Base-by-base conservation (phyloP, 2,329 filamentous ascomycete species). In the Sporothrix euskadiensis region DNA sequence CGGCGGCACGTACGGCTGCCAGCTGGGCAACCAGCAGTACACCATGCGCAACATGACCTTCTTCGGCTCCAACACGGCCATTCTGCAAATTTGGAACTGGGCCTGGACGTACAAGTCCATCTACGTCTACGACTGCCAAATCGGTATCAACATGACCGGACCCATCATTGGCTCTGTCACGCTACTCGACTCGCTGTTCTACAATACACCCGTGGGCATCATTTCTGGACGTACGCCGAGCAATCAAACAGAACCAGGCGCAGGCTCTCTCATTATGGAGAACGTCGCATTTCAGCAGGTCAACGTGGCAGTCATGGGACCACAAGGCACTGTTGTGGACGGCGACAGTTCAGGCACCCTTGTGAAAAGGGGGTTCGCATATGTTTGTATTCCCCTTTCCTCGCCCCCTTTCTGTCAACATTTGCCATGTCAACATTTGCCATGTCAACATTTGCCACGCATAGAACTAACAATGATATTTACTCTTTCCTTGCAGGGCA, bases 71-170 rank as follows among this genome's bases (percentile, higher is more conserved):
- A 83, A 89, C 77, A 91, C 89, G 12, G 92, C 89, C 65, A 89
- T 93, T 73, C 87, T 86, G 79, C 90, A 92, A 83, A 87, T 91
- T 75, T 94, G 91, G 91, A 88, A 91, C 80, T 94, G 91, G 92
- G 87, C 89, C 1, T 94, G 90, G 89, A 90, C 89, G 5, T 92
- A 92, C 83, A 91, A 92, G 81, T 88, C 87, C 30, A 79, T 92
- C 26, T 83, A 81, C 35, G 88, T 93, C 80, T 86, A 88, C 78
- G 85, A 91, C 78, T 92, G 90, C 78, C 83, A 83, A 10, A 84
- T 92, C 44, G 92, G 90, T 14, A 84, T 93, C 73, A 89, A 92
- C 79, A 90, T 94, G 85, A 86, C 86, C 6, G 85, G 90, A n/a
- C 84, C 89, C 77, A 88, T 87, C 14, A 91, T 94, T 35, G 92